A percentile compares a stretch with the other conserved stretches of the same genome.
phyloP scores from a whole-genome alignment of 495 filamentous ascomycete genomes.

The Pyronema omphalodes region DNA sequence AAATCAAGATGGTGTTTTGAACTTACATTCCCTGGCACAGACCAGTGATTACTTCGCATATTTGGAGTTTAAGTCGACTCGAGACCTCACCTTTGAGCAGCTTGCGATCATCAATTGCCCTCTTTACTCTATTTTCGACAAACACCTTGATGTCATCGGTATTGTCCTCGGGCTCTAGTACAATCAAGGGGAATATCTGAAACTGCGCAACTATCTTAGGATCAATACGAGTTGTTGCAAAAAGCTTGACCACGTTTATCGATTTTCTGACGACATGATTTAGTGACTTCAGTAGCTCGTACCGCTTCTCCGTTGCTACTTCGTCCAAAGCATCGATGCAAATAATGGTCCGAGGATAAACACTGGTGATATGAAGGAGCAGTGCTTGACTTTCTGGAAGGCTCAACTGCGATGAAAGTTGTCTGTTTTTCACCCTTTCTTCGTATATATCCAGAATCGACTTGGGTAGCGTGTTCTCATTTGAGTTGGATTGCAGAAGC shows the following conservation, averaged over 20 bases:
- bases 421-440: neutral
- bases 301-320: conserved; percentile 1
- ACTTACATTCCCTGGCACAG: neutral
- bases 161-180: conserved; percentile 7
- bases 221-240: conserved; percentile 14
- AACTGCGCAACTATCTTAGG: conserved; percentile 5
- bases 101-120: neutral
- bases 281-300: conserved; percentile 1
- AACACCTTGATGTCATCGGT: conserved; percentile 10
- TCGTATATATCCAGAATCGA: neutral
- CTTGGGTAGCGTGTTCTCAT: neutral
- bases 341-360: conserved; percentile 3
- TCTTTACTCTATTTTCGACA: conserved; percentile 4
- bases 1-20: neutral
- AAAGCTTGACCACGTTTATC: conserved; percentile 8
- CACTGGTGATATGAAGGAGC: neutral
- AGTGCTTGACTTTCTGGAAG: neutral
- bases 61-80: neutral
- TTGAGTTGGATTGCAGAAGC: neutral
- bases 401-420: neutral
- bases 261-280: neutral
- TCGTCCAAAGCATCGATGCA: conserved; percentile 16
- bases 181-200: conserved; percentile 2
- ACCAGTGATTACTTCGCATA: neutral
- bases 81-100: neutral